Percentiles rank a stretch among this genome's conserved stretches.
These are phyloP conservation scores for Cichorium intybus DNA, from an alignment of 140 eudicot species.

Conservation along the genomic window DNA sequence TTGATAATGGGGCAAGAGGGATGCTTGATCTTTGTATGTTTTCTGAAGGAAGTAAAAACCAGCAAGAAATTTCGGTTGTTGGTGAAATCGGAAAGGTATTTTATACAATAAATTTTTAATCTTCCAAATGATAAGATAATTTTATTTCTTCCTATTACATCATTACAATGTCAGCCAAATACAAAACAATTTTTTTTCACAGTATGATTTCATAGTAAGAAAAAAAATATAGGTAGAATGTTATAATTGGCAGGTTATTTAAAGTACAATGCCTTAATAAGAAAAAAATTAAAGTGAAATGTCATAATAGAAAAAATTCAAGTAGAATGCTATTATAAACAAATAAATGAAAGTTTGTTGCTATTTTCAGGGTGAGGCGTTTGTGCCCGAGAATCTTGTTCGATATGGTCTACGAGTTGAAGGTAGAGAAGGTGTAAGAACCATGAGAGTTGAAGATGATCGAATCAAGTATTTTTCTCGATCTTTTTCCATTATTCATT, in stretches of 20 bases:
- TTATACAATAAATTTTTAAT: neutral
- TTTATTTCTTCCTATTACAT: no score
- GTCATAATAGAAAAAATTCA: neutral
- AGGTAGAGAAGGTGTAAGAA: conserved; percentile 83
- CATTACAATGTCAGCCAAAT: neutral
- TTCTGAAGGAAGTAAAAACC: conserved; percentile 98
- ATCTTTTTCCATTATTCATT: neutral
- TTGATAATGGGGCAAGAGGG: conserved; percentile 92
- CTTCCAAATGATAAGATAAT: neutral
- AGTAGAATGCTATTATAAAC: neutral
- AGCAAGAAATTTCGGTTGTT: conserved; percentile 94
- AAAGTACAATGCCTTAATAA: neutral
- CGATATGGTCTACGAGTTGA: conserved; percentile 64
- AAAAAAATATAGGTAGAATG: no score
- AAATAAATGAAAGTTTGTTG: neutral
- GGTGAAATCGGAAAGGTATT: conserved; percentile 90
- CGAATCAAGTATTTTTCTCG: conserved; percentile 62
- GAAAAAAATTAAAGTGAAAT: neutral
- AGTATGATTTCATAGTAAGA: no score
- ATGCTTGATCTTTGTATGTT: conserved; percentile 98
- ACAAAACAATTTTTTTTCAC: no score
- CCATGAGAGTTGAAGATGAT: conserved; percentile 66
- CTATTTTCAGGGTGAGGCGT: conserved; percentile 71
- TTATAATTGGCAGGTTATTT: neutral
- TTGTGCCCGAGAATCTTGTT: conserved; percentile 86